Conservation (phyloP, 2,329 filamentous ascomycete species). For the Diaporthe velutina region DNA sequence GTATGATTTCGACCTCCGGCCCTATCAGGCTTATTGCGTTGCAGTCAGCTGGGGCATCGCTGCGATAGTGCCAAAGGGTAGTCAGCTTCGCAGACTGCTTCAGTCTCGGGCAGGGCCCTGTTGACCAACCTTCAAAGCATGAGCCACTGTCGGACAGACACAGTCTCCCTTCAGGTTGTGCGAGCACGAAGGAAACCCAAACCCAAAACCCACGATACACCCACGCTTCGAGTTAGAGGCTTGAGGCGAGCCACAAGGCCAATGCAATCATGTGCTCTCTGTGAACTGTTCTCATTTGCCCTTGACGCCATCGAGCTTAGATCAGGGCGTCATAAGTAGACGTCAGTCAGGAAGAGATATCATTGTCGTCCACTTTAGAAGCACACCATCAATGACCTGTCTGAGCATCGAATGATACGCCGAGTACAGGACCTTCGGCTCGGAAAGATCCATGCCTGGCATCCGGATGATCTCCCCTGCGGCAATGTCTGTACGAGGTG, state of each 20-base stretch:
- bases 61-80: not conserved
- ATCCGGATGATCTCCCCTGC: constrained; percentile 29
- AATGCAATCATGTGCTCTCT: not conserved
- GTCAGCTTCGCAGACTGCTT: not conserved
- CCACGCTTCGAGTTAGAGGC: not conserved
- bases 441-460: constrained; percentile 36
- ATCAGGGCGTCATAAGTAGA: constrained; percentile 1
- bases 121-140: not conserved
- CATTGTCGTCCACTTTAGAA: constrained; percentile 15
- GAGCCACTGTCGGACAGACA: not conserved
- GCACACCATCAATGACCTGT: not conserved
- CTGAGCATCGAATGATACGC: constrained; percentile 23
- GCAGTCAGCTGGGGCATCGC: constrained; percentile 4
- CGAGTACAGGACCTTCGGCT: constrained; percentile 14
- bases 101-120: not conserved
- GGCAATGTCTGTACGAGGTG: not conserved
- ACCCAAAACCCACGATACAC: not conserved
- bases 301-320: not conserved
- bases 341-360: not conserved
- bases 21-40: not conserved
- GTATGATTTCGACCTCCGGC: not conserved
- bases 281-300: not conserved
- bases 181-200: not conserved
- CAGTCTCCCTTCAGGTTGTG: not conserved
- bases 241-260: not conserved